Conservation (phyloP, 2,329 filamentous ascomycete genomes). For the Paecilomyces sp. region DNA sequence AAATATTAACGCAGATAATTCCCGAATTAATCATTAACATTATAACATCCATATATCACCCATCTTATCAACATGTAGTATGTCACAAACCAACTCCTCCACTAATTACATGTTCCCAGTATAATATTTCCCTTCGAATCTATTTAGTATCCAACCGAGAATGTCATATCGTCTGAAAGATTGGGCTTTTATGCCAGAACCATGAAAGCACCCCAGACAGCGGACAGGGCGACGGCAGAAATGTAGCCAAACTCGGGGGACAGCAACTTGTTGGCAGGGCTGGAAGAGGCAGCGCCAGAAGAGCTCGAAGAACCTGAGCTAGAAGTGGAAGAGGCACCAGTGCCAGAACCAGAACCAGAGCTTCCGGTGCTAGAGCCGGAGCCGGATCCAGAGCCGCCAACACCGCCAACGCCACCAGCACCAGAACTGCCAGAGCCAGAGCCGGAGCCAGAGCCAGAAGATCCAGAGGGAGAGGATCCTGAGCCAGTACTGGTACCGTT, state of each 20-base stretch:
- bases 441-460: background rate
- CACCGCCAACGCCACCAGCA: background rate
- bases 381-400: background rate
- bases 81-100: too few species aligned
- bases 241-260: constrained; percentile 14
- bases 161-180: background rate
- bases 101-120: too few species aligned
- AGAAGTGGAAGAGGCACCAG: background rate
- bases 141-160: background rate
- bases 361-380: constrained; percentile 4
- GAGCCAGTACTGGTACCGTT: constrained; percentile 5
- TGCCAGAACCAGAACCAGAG: background rate
- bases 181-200: constrained; percentile 16
- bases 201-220: constrained; percentile 11
- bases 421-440: background rate
- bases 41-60: too few species aligned
- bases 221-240: constrained; percentile 11
- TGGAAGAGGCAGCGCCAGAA: constrained; percentile 12
- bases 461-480: background rate
- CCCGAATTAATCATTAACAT: too few species aligned
- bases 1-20: too few species aligned
- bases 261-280: constrained; percentile 19
- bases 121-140: background rate
- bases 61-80: too few species aligned
- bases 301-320: background rate